Base-by-base conservation (phyloP, 2,329 filamentous ascomycete species). In the Aspergillus novoparasiticus region DNA sequence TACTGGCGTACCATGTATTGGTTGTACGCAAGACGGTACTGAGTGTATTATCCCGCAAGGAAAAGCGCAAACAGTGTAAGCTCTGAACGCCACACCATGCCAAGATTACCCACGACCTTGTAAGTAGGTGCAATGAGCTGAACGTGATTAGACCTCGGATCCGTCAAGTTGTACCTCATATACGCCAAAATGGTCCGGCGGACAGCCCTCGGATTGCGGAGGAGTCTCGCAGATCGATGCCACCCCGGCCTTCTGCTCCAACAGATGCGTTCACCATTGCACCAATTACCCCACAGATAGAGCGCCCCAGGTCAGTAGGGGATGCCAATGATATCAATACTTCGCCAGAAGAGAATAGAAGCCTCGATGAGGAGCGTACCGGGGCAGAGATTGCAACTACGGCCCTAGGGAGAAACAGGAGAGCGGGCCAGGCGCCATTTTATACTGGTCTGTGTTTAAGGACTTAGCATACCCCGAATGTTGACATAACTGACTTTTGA, bases 1-100 rank as follows among this genome's bases (percentile, higher is more conserved):
- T 23, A 72, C 70, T 5, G 70, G 70, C 16, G 46, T 72, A 1
- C 73, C 73, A 8, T 75, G 73, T 46, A 63, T 69, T 30, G 73
- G 71, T 6, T 75, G 74, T 66, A 65, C 68, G 14, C 69, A 72
- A 57, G 71, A 75, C 60, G 61, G 62, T n/a, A 63, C 67, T 4
- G 64, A 69, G 26, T 75, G 74, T 57, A 61, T 71, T 32, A 68
- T 75, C 14, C 55, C 56, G 5, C 56, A 58, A 32, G 43, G 39
- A 14, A 54, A 54, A 26, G 39, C 43, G 6, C 43, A 23, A 51
- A 36, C 41, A 16, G 16, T 14, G 46, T 58, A 51, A 36, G 59
- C 21, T 23, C 21, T 1, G 23, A 16, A n/a, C 10, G 34, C 6
- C 19, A 21, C 16, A 48, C 10, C 10, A 34, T 34, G 32, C 10